These are phyloP conservation scores for Colletotrichum abscissum DNA, from an alignment of 2,329 filamentous ascomycete genomes.

Conservation along the genomic window DNA sequence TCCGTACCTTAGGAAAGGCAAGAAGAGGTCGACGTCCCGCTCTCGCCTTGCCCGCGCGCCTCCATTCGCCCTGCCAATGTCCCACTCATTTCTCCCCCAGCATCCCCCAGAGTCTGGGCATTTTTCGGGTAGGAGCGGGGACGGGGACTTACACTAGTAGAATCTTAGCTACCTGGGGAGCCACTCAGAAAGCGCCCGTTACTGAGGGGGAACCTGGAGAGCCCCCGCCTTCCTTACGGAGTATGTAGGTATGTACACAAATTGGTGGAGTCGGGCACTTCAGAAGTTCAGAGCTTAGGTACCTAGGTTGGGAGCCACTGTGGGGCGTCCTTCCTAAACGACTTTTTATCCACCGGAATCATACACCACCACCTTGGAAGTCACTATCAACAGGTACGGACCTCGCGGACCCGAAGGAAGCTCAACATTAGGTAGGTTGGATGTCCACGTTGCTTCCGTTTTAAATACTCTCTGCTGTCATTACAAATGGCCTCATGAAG, in stretches of 20 bases:
- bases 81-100: slow-evolving; percentile 15
- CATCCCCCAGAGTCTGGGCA: slow-evolving; percentile 2
- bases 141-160: slow-evolving; percentile 6
- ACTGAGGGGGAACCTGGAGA: not conserved
- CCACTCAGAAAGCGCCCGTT: not conserved
- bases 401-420: not conserved
- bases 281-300: not conserved
- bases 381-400: too few relatives aligned
- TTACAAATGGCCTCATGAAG: not conserved
- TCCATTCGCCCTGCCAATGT: slow-evolving; percentile 5
- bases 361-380: slow-evolving; percentile 1
- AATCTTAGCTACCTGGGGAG: not conserved
- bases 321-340: not conserved
- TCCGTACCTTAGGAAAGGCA: not conserved
- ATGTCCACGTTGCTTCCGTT: not conserved
- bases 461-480: not conserved
- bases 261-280: not conserved
- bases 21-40: not conserved
- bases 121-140: slow-evolving; percentile 17
- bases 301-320: not conserved
- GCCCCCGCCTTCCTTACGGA: not conserved
- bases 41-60: not conserved
- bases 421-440: too few relatives aligned
- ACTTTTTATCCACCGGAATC: slow-evolving; percentile 4
- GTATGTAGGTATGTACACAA: not conserved